Evolutionary conservation across 208 protist genomes (phyloP).

Genomic region (Leishmania guyanensis): DNA sequence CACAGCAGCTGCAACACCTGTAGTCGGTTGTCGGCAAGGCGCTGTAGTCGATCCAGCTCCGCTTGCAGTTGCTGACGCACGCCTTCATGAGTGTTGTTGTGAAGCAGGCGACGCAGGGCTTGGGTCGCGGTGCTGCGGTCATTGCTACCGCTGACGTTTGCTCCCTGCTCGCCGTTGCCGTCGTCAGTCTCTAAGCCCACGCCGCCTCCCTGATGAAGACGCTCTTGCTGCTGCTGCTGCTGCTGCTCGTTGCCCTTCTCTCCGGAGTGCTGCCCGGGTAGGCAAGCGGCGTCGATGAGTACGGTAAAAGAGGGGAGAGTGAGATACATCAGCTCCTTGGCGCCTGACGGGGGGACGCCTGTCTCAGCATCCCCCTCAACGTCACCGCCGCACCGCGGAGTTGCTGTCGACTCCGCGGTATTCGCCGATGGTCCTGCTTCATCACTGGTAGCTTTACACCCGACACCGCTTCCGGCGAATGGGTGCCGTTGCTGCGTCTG

Average conservation of each 20-base stretch:
- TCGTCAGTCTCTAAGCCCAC: not conserved
- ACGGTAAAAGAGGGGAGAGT: constrained; percentile 5
- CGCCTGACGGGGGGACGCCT: not conserved
- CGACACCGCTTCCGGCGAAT: not conserved
- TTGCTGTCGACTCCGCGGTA: not conserved
- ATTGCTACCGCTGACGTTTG: not conserved
- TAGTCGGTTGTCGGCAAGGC: constrained; percentile 49
- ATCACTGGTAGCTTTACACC: not conserved
- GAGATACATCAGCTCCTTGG: constrained; percentile 3
- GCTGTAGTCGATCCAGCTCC: constrained; percentile 52
- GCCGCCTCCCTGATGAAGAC: not conserved
- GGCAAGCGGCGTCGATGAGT: not conserved
- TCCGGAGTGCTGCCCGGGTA: not conserved
- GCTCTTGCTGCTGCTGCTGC: not conserved
- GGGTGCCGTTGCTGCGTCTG: constrained; percentile 13
- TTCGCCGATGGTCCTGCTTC: not conserved
- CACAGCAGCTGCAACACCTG: constrained; percentile 53
- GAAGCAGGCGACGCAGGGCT: constrained; percentile 22
- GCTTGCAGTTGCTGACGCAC: constrained; percentile 44
- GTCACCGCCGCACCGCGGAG: too few relatives aligned
- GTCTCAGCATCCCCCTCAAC: not conserved
- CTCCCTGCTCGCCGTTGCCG: not conserved
- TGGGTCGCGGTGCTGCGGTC: not conserved
- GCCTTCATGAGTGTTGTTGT: constrained; percentile 48
- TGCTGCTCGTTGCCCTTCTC: constrained; percentile 3